Percentiles rank a stretch among this genome's conserved stretches.
These are phyloP conservation scores for Dioscorea dumetorum DNA, from an alignment of 106 monocot genomes.

Conservation along the genomic window DNA sequence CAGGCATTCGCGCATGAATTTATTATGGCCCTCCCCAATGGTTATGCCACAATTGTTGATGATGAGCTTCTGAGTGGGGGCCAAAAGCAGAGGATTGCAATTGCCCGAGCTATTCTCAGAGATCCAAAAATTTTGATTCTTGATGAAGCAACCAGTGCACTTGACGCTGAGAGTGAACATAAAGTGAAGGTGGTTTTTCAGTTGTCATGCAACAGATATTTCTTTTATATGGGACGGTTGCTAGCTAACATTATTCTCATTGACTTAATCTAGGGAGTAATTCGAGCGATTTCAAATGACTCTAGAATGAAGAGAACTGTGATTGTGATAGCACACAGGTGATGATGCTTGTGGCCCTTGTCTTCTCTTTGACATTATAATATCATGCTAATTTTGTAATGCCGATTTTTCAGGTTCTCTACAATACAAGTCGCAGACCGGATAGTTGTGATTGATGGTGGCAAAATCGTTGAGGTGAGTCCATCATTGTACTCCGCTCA, in stretches of 20 bases:
- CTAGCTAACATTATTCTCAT: background rate
- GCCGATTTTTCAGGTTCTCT: conserved; percentile 47
- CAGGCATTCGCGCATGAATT: conserved; percentile 92
- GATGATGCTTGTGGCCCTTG: conserved; percentile 1
- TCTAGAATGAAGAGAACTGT: conserved; percentile 62
- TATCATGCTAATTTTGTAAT: background rate
- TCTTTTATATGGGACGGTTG: background rate
- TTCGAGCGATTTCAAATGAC: conserved; percentile 36
- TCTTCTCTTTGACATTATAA: background rate
- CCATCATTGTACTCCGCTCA: background rate
- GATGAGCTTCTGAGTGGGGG: conserved; percentile 87
- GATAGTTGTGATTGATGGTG: conserved; percentile 90
- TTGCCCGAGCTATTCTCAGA: conserved; percentile 97
- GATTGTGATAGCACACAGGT: conserved; percentile 94
- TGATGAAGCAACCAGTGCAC: conserved; percentile 96
- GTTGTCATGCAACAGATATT: background rate
- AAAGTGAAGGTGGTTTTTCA: conserved; percentile 63
- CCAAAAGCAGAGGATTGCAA: conserved; percentile 95
- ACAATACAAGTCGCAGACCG: conserved; percentile 87
- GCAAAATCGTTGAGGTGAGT: conserved; percentile 85
- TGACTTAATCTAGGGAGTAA: conserved; percentile 31
- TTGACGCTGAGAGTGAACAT: conserved; percentile 95
- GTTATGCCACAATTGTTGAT: conserved; percentile 78
- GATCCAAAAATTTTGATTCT: conserved; percentile 84
- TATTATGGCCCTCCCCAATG: conserved; percentile 74